These are phyloP conservation scores for Phytophthora sp. DNA, from an alignment of 352 stramenopile species.

Conservation along the genomic window DNA sequence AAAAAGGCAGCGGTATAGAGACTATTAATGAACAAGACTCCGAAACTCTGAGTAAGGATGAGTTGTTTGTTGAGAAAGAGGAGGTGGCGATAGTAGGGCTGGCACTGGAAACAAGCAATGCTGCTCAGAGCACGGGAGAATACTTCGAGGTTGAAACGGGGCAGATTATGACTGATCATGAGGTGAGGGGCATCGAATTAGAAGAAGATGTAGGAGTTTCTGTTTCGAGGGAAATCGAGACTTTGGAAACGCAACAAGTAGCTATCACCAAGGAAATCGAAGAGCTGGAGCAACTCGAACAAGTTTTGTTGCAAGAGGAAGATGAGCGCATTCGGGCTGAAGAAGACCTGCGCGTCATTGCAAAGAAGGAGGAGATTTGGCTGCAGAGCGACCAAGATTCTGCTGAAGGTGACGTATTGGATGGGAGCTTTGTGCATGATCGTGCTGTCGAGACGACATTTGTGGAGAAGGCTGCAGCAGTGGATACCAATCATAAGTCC, in stretches of 20 bases:
- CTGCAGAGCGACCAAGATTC: conserved; percentile 4
- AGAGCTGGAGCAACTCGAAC: conserved; percentile 26
- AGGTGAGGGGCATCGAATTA: background rate
- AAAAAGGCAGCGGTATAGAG: too few species aligned
- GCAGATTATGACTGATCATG: background rate
- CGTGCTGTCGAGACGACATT: background rate
- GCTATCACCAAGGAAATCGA: conserved; percentile 22
- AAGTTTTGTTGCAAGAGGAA: conserved; percentile 24
- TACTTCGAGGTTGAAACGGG: too few species aligned
- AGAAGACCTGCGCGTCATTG: conserved; percentile 40
- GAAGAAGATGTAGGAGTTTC: conserved; percentile 1
- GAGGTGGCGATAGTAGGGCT: background rate
- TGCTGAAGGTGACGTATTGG: background rate
- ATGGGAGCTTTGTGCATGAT: background rate
- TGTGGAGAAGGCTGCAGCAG: background rate
- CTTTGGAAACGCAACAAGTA: conserved; percentile 8
- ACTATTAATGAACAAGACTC: too few species aligned
- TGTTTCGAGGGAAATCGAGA: background rate
- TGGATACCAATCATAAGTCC: background rate
- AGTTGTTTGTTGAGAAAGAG: background rate
- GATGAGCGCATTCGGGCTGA: conserved; percentile 23
- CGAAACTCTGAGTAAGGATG: too few species aligned
- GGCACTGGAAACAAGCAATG: too few species aligned
- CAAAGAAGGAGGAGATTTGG: conserved; percentile 32
- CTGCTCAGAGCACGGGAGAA: too few species aligned